Evolutionary conservation across 441 rosid species (phyloP).

Genomic region (Mallotus japonicus): DNA sequence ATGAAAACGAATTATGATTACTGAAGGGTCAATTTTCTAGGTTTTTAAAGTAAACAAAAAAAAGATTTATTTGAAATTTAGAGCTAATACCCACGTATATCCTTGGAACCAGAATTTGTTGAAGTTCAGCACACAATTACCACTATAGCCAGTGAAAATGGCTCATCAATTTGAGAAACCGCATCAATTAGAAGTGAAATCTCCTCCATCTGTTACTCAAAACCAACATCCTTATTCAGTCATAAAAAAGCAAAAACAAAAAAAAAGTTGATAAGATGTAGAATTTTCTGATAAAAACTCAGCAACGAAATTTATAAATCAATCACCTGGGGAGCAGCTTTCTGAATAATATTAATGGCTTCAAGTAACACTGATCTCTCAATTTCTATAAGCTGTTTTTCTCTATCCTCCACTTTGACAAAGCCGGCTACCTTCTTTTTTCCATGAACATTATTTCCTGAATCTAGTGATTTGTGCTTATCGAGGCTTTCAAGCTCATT

Average conservation of each 20-base stretch:
- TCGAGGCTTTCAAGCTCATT: slow-evolving; percentile 28
- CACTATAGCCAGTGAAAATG: slow-evolving; percentile 96
- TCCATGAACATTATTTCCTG: slow-evolving; percentile 28
- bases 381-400: slow-evolving; percentile 56
- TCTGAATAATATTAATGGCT: slow-evolving; percentile 63
- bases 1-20: background rate
- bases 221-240: slow-evolving; percentile 37
- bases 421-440: slow-evolving; percentile 50
- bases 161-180: slow-evolving; percentile 88
- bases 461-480: slow-evolving; percentile 25
- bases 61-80: slow-evolving; percentile 49
- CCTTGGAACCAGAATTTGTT: slow-evolving; percentile 95
- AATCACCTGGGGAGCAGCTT: slow-evolving; percentile 94
- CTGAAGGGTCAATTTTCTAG: slow-evolving; percentile 22
- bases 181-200: slow-evolving; percentile 87
- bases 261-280: slow-evolving; percentile 17
- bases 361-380: slow-evolving; percentile 67
- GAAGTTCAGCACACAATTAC: slow-evolving; percentile 99
- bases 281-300: slow-evolving; percentile 35
- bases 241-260: slow-evolving; percentile 26
- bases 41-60: slow-evolving; percentile 34
- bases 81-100: slow-evolving; percentile 94
- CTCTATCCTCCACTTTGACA: slow-evolving; percentile 61
- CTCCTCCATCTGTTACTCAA: slow-evolving; percentile 83
- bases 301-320: slow-evolving; percentile 52